A percentile compares a stretch with the other conserved stretches of the same genome.
These are phyloP conservation scores for Thermothelomyces thermophilus DNA, from an alignment of 2,329 filamentous ascomycete genomes.

Conservation along the genomic window DNA sequence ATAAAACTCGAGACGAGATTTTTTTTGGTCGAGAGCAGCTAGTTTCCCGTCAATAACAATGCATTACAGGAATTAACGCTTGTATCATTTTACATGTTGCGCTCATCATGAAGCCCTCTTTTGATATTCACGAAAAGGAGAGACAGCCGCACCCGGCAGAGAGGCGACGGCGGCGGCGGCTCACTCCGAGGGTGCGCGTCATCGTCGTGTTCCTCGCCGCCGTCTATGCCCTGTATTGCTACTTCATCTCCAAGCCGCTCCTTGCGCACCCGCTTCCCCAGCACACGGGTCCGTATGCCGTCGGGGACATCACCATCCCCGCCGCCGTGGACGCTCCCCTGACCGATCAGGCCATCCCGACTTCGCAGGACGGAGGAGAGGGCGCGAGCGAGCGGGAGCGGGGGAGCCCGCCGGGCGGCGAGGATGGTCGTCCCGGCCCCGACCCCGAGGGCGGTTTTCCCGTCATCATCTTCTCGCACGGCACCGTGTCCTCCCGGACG, in stretches of 20 bases:
- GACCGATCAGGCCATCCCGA: conserved; percentile 23
- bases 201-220: conserved; percentile 26
- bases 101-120: conserved; percentile 3
- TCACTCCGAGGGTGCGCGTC: conserved; percentile 27
- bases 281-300: conserved; percentile 39
- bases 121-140: background rate
- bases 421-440: no score
- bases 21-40: no score
- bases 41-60: no score
- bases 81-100: background rate
- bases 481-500: conserved; percentile 43
- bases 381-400: conserved; percentile 13
- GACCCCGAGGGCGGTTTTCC: conserved; percentile 30
- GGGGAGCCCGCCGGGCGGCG: conserved; percentile 24
- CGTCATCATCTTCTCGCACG: conserved; percentile 47
- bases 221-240: conserved; percentile 36
- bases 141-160: background rate
- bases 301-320: conserved; percentile 42
- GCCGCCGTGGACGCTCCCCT: conserved; percentile 42
- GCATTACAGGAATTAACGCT: no score
- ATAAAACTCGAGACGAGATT: no score
- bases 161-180: background rate
- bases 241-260: conserved; percentile 35
- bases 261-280: conserved; percentile 39
- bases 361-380: conserved; percentile 18